These are phyloP conservation scores for Rubus idaeus DNA, from an alignment of 306 rosid species.

Conservation along the genomic window DNA sequence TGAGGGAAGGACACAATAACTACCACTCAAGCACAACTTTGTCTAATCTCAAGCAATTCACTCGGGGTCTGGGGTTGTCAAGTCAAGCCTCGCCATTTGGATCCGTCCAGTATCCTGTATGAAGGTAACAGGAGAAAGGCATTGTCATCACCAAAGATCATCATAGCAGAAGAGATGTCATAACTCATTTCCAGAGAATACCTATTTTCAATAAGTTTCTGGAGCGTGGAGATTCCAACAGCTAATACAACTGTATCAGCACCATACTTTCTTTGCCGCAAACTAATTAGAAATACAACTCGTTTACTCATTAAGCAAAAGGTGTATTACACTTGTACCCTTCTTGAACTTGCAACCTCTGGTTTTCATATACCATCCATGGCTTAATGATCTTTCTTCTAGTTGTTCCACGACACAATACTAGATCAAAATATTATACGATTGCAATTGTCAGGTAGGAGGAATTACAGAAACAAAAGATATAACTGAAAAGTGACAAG, in stretches of 20 bases:
- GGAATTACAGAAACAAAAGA: background rate
- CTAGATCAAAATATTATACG: constrained; percentile 28
- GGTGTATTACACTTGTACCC: constrained; percentile 35
- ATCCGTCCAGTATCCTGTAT: background rate
- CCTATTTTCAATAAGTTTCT: constrained; percentile 47
- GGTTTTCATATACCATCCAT: constrained; percentile 44
- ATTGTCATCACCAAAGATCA: background rate
- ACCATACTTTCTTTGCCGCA: constrained; percentile 31
- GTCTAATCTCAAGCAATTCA: background rate
- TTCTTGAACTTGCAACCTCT: constrained; percentile 50
- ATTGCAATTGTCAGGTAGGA: background rate
- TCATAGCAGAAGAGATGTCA: background rate
- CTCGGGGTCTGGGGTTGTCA: background rate
- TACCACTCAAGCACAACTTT: background rate
- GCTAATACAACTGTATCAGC: constrained; percentile 61
- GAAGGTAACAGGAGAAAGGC: background rate
- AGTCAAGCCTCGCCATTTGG: too few relatives aligned
- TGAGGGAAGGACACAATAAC: background rate
- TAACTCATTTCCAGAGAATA: constrained; percentile 1
- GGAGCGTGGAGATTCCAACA: constrained; percentile 43
- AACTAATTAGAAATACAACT: constrained; percentile 38
- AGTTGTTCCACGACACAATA: constrained; percentile 47
- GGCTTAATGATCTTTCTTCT: constrained; percentile 45
- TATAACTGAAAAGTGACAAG: background rate
- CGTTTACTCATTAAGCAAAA: constrained; percentile 40